phyloP scores from a whole-genome alignment of 352 stramenopile genomes.

The Phytopythium vexans region DNA sequence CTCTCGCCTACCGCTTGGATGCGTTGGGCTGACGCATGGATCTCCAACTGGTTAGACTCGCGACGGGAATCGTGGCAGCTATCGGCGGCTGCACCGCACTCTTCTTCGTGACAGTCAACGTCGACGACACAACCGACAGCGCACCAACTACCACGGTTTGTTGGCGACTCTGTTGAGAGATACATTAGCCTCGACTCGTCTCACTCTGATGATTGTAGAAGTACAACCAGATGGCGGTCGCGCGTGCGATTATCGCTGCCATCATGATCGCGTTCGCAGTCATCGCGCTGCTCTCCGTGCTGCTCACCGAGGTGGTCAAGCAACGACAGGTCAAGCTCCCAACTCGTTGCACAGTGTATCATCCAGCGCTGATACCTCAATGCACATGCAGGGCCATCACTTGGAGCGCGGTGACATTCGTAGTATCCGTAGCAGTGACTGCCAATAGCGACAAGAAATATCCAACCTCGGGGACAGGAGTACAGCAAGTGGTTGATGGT shows the following conservation, averaged over 20 bases:
- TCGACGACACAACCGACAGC: constrained; percentile 10
- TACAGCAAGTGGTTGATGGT: too few species aligned
- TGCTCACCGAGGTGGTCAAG: constrained; percentile 29
- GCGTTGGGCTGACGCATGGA: not conserved
- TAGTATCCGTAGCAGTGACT: too few species aligned
- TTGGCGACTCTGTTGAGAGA: not conserved
- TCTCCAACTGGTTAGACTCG: constrained; percentile 12
- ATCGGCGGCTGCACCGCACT: constrained; percentile 21
- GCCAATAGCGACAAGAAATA: too few species aligned
- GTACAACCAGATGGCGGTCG: constrained; percentile 37
- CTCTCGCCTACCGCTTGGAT: too few species aligned
- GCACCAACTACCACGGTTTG: constrained; percentile 4
- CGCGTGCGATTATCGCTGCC: constrained; percentile 24
- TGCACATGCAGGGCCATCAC: too few species aligned
- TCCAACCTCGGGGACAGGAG: too few species aligned
- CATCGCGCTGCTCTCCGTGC: constrained; percentile 29
- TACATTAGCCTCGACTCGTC: not conserved
- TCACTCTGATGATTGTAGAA: constrained; percentile 3
- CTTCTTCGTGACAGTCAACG: constrained; percentile 37
- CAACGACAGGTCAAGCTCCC: constrained; percentile 19
- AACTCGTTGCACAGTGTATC: too few species aligned
- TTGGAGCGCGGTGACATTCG: too few species aligned
- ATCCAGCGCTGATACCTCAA: too few species aligned
- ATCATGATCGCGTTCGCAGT: constrained; percentile 38
- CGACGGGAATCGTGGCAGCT: constrained; percentile 17